These are phyloP conservation scores for Mycotypha africana DNA, from an alignment of 371 early-diverging fungal species.

Conservation along the genomic window DNA sequence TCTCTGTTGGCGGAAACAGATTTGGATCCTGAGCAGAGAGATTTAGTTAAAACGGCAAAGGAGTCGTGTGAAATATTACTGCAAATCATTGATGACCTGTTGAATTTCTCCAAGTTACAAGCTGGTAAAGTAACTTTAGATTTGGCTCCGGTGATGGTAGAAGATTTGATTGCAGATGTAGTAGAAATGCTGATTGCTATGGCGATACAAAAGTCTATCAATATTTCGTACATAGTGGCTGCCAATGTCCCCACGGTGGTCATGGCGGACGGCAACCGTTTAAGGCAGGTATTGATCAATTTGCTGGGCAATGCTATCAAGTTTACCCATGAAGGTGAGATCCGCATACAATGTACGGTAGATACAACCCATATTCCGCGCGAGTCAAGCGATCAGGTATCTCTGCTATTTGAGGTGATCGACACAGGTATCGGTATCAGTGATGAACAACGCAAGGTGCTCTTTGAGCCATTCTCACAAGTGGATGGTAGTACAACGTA, in stretches of 20 bases:
- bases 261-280: constrained; percentile 46
- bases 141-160: constrained; percentile 38
- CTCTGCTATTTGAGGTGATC: constrained; percentile 31
- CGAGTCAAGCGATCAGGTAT: constrained; percentile 6
- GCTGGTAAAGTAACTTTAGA: constrained; percentile 57
- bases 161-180: constrained; percentile 50
- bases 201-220: constrained; percentile 47
- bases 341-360: constrained; percentile 36
- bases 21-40: constrained; percentile 49
- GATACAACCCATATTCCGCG: constrained; percentile 6
- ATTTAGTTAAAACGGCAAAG: constrained; percentile 54
- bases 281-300: constrained; percentile 37
- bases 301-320: constrained; percentile 39
- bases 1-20: constrained; percentile 49
- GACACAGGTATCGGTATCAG: constrained; percentile 56
- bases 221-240: constrained; percentile 38
- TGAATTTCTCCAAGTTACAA: constrained; percentile 62
- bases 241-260: constrained; percentile 27
- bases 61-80: constrained; percentile 55
- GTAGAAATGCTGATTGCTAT: constrained; percentile 49
- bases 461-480: constrained; percentile 56
- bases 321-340: constrained; percentile 55
- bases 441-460: constrained; percentile 46
- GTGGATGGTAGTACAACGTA: constrained; percentile 56
- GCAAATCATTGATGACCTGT: constrained; percentile 56